A percentile compares a stretch with the other conserved stretches of the same genome.
Conservation (phyloP, 768 basidiomycete species). For the Collybia nuda region DNA sequence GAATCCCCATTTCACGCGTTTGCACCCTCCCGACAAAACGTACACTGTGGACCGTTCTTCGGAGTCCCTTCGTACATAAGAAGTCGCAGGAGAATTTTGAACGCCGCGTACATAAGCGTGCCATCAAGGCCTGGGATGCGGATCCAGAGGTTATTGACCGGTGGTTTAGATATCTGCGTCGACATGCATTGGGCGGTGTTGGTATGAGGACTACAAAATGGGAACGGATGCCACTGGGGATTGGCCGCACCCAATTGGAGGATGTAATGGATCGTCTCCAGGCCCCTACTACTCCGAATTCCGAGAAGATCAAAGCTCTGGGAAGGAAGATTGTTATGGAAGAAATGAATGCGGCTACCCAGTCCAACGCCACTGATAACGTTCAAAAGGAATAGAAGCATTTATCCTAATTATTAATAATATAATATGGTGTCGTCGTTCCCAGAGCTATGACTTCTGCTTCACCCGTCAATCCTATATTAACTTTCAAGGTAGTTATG, state of each 20-base stretch:
- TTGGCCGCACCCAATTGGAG: slow-evolving; percentile 28
- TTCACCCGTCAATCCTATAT: too few relatives aligned
- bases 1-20: slow-evolving; percentile 71
- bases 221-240: slow-evolving; percentile 62
- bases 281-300: slow-evolving; percentile 6
- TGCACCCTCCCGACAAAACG: slow-evolving; percentile 72
- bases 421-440: too few relatives aligned
- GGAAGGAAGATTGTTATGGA: slow-evolving; percentile 30
- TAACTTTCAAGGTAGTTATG: too few relatives aligned
- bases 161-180: slow-evolving; percentile 78
- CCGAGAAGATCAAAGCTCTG: slow-evolving; percentile 23
- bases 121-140: slow-evolving; percentile 90
- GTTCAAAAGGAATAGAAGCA: too few relatives aligned
- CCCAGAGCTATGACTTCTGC: too few relatives aligned
- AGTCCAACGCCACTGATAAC: too few relatives aligned
- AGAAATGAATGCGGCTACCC: slow-evolving; percentile 12
- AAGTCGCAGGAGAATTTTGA: slow-evolving; percentile 97
- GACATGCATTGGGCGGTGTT: slow-evolving; percentile 80
- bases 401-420: too few relatives aligned
- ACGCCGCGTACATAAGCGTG: slow-evolving; percentile 76
- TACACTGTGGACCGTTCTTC: slow-evolving; percentile 81
- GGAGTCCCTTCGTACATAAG: slow-evolving; percentile 89
- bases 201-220: slow-evolving; percentile 82
- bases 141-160: slow-evolving; percentile 73
- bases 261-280: slow-evolving; percentile 25